Evolutionary conservation across 441 rosid species (phyloP).

Genomic region (Brassica hybrid): DNA sequence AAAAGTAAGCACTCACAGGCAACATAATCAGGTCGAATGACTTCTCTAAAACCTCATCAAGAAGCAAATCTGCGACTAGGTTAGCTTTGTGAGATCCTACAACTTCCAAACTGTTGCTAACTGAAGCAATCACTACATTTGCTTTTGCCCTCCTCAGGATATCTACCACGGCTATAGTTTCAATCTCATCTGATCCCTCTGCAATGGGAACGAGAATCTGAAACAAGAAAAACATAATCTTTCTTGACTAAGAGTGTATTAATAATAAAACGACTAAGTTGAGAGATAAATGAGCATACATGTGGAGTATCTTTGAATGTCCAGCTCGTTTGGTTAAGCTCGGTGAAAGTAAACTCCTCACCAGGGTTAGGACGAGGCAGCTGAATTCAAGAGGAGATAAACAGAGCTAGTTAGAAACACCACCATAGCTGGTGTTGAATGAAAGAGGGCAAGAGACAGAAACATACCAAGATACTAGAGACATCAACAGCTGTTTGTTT

Average conservation of each 20-base stretch:
- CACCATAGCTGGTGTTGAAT: background rate
- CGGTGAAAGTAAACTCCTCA: slow-evolving; percentile 62
- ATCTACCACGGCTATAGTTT: slow-evolving; percentile 73
- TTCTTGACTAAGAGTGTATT: background rate
- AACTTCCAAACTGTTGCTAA: slow-evolving; percentile 70
- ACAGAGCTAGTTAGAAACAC: background rate
- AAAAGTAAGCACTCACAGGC: slow-evolving; percentile 52
- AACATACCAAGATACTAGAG: slow-evolving; percentile 65
- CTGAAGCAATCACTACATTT: slow-evolving; percentile 80
- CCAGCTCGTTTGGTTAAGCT: slow-evolving; percentile 74
- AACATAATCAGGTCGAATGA: slow-evolving; percentile 79
- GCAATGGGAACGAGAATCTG: slow-evolving; percentile 89
- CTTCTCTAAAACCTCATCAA: slow-evolving; percentile 72
- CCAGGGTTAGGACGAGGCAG: slow-evolving; percentile 75
- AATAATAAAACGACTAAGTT: background rate
- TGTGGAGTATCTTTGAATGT: slow-evolving; percentile 55
- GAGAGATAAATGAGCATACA: slow-evolving; percentile 32
- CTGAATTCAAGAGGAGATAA: slow-evolving; percentile 40
- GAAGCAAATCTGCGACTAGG: slow-evolving; percentile 76
- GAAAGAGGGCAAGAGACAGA: background rate
- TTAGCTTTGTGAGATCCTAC: slow-evolving; percentile 77
- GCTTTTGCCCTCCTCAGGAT: slow-evolving; percentile 77
- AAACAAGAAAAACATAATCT: slow-evolving; percentile 11
- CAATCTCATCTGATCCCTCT: slow-evolving; percentile 84
- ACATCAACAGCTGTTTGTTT: slow-evolving; percentile 77